phyloP scores from a whole-genome alignment of 768 basidiomycete genomes.

The Leccinum arenicola region DNA sequence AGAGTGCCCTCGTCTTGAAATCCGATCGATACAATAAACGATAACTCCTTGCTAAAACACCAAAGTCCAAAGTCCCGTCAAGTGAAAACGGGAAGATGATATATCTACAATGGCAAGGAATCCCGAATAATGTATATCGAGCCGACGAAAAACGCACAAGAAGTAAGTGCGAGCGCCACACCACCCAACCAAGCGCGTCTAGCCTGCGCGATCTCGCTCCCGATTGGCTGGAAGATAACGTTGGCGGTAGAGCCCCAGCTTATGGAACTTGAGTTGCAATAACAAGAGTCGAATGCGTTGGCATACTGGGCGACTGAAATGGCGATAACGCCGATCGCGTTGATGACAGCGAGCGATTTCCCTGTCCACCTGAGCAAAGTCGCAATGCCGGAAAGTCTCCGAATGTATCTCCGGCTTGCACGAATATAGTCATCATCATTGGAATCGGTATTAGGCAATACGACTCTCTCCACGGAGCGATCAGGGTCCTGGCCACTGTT shows the following conservation, averaged over 20 bases:
- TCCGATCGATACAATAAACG: too few relatives aligned
- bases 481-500: background rate
- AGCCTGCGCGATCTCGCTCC: constrained; percentile 26
- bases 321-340: constrained; percentile 24
- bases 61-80: too few relatives aligned
- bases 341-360: constrained; percentile 27
- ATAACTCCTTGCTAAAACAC: too few relatives aligned
- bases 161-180: constrained; percentile 26
- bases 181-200: constrained; percentile 37
- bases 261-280: constrained; percentile 27
- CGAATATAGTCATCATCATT: background rate
- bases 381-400: background rate
- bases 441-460: background rate
- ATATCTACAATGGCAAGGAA: constrained; percentile 9
- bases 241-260: constrained; percentile 25
- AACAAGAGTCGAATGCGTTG: constrained; percentile 27
- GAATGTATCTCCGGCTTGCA: background rate
- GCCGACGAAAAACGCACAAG: constrained; percentile 25
- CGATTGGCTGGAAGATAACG: constrained; percentile 21
- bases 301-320: constrained; percentile 31
- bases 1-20: too few relatives aligned
- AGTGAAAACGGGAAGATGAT: background rate
- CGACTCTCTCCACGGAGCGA: background rate
- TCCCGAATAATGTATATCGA: constrained; percentile 30
- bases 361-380: constrained; percentile 25